Conservation (phyloP, 371 early-diverging fungal species). For the Agmasoma carcini region DNA sequence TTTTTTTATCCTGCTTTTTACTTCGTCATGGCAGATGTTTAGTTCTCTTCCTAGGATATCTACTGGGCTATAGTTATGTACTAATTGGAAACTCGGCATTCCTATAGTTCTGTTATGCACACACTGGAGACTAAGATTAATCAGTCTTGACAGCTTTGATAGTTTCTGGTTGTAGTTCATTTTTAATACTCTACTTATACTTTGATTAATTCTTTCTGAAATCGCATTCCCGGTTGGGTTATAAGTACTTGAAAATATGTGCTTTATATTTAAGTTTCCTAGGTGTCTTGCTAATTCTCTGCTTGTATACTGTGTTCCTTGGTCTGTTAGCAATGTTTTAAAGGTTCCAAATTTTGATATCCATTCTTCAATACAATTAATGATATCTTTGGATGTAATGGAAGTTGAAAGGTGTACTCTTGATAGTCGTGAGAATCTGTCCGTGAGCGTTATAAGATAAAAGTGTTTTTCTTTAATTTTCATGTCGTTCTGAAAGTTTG, state of each 20-base stretch:
- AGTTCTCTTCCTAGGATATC: no score
- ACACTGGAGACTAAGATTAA: no score
- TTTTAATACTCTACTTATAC: no score
- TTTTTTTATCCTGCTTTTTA: no score
- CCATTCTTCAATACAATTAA: neutral
- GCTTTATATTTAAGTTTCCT: neutral
- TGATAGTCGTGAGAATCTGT: constrained; percentile 1
- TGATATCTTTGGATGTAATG: neutral
- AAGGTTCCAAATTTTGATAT: neutral
- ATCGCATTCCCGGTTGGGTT: constrained; percentile 14
- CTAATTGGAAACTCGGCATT: no score
- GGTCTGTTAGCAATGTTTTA: constrained; percentile 1
- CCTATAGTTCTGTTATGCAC: no score
- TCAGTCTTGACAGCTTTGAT: no score
- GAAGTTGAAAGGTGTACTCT: neutral
- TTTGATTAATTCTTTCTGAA: constrained; percentile 3
- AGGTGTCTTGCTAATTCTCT: neutral
- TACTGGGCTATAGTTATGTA: no score
- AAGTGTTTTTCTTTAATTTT: neutral
- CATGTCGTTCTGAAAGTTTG: neutral
- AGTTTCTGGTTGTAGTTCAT: no score
- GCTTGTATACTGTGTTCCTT: constrained; percentile 2
- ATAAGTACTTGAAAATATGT: neutral
- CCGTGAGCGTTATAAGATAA: constrained; percentile 6
- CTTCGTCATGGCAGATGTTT: no score